A percentile compares a stretch with the other conserved stretches of the same genome.
These are phyloP conservation scores for Ceratocystis colombiana DNA, from an alignment of 2,329 filamentous ascomycete genomes.

Conservation along the genomic window DNA sequence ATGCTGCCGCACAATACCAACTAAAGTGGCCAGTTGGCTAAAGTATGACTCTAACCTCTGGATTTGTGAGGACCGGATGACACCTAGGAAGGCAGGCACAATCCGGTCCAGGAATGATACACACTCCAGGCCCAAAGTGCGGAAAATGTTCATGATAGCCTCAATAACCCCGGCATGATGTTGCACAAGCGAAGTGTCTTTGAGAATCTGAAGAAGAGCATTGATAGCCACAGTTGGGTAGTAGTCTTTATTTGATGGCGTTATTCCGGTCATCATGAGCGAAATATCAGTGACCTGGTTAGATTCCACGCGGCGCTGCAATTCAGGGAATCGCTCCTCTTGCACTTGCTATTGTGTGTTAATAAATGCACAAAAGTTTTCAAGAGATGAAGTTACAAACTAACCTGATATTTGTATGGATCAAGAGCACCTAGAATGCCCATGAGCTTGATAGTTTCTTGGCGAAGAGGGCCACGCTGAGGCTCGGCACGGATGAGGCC, in stretches of 20 bases:
- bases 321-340: constrained; percentile 72
- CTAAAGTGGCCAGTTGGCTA: constrained; percentile 85
- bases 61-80: constrained; percentile 71
- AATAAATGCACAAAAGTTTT: constrained; percentile 28
- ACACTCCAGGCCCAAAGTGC: constrained; percentile 89
- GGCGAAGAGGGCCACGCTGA: constrained; percentile 70
- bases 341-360: constrained; percentile 51
- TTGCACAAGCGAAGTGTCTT: constrained; percentile 77
- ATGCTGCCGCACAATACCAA: constrained; percentile 91
- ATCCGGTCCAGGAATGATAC: constrained; percentile 91
- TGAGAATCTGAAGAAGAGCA: constrained; percentile 81
- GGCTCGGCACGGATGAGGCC: constrained; percentile 86
- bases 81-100: constrained; percentile 81
- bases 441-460: constrained; percentile 93
- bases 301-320: constrained; percentile 55
- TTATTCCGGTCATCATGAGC: constrained; percentile 94
- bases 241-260: constrained; percentile 94
- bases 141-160: constrained; percentile 97
- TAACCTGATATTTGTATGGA: constrained; percentile 75
- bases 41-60: constrained; percentile 89
- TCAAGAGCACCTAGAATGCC: constrained; percentile 91
- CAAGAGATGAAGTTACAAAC: neutral
- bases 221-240: constrained; percentile 98
- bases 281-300: constrained; percentile 79
- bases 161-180: constrained; percentile 93